Evolutionary conservation across 2,329 filamentous ascomycete species (phyloP), one percentile per base, ranked within the genome.

Genomic region (Lachnellula subtilissima): DNA sequence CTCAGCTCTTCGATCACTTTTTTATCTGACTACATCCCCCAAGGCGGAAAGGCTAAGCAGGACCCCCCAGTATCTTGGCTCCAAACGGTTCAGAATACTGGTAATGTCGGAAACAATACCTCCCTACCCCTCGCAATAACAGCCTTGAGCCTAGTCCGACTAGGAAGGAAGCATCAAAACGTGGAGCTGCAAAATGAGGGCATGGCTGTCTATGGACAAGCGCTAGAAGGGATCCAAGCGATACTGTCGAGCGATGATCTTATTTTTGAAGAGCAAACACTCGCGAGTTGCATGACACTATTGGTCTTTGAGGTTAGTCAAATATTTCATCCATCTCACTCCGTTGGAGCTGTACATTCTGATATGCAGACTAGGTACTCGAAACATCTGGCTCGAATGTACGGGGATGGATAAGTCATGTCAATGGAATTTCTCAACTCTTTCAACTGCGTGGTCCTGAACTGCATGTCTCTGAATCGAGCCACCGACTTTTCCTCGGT

Each of bases 31-130:
- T 54, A 54, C 52, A 54, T 54, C 47, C 52, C 52, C 17, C 52
- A 48, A 50, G 47, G 52, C 52, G 52, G 45, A 50, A 51, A 50
- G 52, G 47, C 47, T 19, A 43, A 54, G 36, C 32, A 54, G 47
- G 47, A 36, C 1, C 43, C 48, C 45, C 55, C 52, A 50, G 52
- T 57, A 42, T 57, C 55, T 51, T 57, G 55, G 55, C 55, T 57
- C 32, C 52, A 57, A 43, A 48, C 52, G 11, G 51, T 57, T 46
- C 47, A 54, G 37, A 45, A 12, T 47, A 51, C 39, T 39, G 52
- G 52, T 45, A 51, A 54, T 54, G 47, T 50, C 35, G 47, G 47
- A 39, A 42, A 51, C 14, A 54, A 54, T 40, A 50, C 46, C 52
- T 57, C 55, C 19, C 40, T 57, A 47, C 22, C 52, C 45, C 47